A percentile compares a stretch with the other conserved stretches of the same genome.
phyloP scores from a whole-genome alignment of 1,139 yeast species.

The Nakaseomyces sp. region DNA sequence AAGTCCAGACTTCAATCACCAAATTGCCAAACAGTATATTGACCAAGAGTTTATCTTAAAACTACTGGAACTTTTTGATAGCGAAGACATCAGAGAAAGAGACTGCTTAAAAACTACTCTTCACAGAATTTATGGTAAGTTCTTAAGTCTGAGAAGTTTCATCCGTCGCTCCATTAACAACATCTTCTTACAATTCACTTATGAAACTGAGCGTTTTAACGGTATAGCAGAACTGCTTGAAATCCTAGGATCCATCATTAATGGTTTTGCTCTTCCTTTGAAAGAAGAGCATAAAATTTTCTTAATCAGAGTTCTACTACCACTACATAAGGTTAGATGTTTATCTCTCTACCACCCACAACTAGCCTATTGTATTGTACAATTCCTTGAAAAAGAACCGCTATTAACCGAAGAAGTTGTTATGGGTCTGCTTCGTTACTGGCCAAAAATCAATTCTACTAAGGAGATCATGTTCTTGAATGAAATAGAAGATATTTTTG shows the following conservation, averaged over 20 bases:
- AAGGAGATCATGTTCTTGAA: constrained; percentile 93
- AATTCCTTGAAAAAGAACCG: constrained; percentile 91
- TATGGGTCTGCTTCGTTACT: constrained; percentile 82
- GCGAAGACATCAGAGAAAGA: constrained; percentile 94
- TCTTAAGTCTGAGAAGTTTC: constrained; percentile 79
- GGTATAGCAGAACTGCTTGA: constrained; percentile 94
- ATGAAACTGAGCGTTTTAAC: constrained; percentile 92
- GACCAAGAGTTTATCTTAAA: constrained; percentile 82
- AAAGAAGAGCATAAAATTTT: constrained; percentile 95
- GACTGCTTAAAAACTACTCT: constrained; percentile 90
- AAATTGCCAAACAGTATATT: constrained; percentile 83
- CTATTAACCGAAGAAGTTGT: constrained; percentile 86
- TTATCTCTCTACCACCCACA: constrained; percentile 91
- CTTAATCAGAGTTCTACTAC: constrained; percentile 77
- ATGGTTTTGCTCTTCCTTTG: constrained; percentile 94
- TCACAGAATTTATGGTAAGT: constrained; percentile 93
- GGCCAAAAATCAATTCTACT: constrained; percentile 96
- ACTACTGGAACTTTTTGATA: constrained; percentile 80
- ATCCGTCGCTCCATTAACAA: constrained; percentile 87
- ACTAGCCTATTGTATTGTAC: constrained; percentile 92
- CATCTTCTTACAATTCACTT: constrained; percentile 84
- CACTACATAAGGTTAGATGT: constrained; percentile 86
- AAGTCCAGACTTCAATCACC: constrained; percentile 90
- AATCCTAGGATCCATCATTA: constrained; percentile 89
- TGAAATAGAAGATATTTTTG: constrained; percentile 94